Conservation (phyloP, 495 filamentous ascomycete genomes). For the Trichoderma erinaceum region DNA sequence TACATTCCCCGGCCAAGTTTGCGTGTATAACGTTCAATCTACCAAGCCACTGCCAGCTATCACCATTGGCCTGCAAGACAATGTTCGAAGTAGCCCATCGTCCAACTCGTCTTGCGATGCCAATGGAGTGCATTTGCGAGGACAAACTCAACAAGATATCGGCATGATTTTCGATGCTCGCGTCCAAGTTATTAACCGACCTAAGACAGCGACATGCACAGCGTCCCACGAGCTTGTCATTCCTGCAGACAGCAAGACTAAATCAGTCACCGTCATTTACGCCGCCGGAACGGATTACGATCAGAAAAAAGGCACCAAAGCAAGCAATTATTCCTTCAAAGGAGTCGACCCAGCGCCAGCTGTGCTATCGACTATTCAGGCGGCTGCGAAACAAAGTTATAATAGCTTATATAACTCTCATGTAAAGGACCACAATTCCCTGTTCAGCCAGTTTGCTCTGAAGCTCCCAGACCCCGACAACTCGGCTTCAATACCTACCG, state of each 20-base stretch:
- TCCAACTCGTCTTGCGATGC: conserved; percentile 1
- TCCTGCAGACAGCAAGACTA: background rate
- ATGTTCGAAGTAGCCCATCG: background rate
- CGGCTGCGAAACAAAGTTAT: conserved; percentile 27
- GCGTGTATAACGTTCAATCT: conserved; percentile 34
- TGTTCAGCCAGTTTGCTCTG: conserved; percentile 33
- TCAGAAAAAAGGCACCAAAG: conserved; percentile 34
- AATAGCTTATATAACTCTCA: conserved; percentile 29
- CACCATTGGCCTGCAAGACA: conserved; percentile 22
- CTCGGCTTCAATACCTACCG: conserved; percentile 30
- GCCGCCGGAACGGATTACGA: conserved; percentile 44
- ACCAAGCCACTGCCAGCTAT: conserved; percentile 28
- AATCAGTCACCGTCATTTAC: conserved; percentile 30
- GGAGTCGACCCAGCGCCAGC: conserved; percentile 35
- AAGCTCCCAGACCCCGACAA: conserved; percentile 33
- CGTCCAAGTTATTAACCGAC: background rate
- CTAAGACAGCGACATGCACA: background rate
- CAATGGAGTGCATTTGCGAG: background rate
- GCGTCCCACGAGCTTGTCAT: background rate
- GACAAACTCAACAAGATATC: background rate
- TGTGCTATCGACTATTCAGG: conserved; percentile 26
- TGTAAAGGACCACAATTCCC: conserved; percentile 32
- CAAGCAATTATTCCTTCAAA: conserved; percentile 39
- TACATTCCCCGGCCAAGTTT: conserved; percentile 43
- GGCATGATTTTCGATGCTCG: conserved; percentile 1